Base-by-base conservation (phyloP, 495 filamentous ascomycete species). In the Thermochaetoides thermophila region DNA sequence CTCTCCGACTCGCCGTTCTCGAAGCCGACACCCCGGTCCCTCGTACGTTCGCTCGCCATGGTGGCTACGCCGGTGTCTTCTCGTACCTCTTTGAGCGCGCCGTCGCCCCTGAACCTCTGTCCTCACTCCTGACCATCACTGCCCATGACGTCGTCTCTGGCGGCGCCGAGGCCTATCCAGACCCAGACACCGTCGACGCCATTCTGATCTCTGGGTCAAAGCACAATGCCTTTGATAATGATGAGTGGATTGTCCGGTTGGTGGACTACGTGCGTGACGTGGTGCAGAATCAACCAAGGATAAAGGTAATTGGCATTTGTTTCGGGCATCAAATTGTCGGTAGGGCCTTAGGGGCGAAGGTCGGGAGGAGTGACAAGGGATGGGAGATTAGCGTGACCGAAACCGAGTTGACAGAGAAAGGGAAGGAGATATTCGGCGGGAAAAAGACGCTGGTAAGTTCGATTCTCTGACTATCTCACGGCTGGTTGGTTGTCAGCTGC, bases 271-370 rank as follows among this genome's bases (percentile, higher is more conserved):
- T 69, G 0, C 65, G 68, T 37, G 48, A 62, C 31, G 40, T 43
- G 44, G 77, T 30, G 10, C 15, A 18, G 12, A 3, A 29, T 61
- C 68, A 35, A 14, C 40, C 44, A 17, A 49, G 50, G 23, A 67
- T 92, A 14, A 66, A 71, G 15, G 55, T 91, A 14, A 63, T 93
- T 13, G 85, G 83, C 10, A 69, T 89, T 17, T 94, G 86, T 50
- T 94, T 87, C 53, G 87, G 85, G 12, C 86, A 94, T 50, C 84
- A 95, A 57, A 87, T 94, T 31, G 61, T 93, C 31, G 83, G 70
- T 0, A 66, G 85, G 13, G 84, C 84, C 2, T 47, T 92, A 37
- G 81, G 74, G 1, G 65, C 55, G 19, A 68, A 68, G 28, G 77
- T 93, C 6, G 73, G 62, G n/a, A 56, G 71, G 25, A 81, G 69